Conservation (phyloP, 2,329 filamentous ascomycete species). For the Didymosphaeria variabile region DNA sequence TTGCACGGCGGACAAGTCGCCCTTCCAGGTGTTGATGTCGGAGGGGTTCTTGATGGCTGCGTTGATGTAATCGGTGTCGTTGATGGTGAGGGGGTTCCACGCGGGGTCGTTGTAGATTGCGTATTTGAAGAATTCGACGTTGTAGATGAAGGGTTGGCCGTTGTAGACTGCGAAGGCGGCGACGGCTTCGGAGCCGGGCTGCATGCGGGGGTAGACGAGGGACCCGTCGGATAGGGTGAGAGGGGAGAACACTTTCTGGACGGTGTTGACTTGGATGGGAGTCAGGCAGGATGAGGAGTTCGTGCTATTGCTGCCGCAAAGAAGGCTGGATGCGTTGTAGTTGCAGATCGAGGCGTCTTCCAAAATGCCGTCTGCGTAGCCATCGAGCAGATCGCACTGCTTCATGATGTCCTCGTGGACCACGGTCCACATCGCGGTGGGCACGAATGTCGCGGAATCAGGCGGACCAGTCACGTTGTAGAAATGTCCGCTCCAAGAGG, state of each 20-base stretch:
- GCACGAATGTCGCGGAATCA: slow-evolving; percentile 51
- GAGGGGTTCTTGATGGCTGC: slow-evolving; percentile 48
- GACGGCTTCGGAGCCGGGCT: slow-evolving; percentile 57
- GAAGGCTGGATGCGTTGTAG: slow-evolving; percentile 52
- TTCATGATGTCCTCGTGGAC: slow-evolving; percentile 54
- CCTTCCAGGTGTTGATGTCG: slow-evolving; percentile 53
- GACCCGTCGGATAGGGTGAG: slow-evolving; percentile 55
- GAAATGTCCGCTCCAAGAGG: slow-evolving; percentile 45
- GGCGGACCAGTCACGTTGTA: slow-evolving; percentile 37
- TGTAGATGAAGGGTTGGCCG: slow-evolving; percentile 55
- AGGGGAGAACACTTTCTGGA: slow-evolving; percentile 54
- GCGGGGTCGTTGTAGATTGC: slow-evolving; percentile 57
- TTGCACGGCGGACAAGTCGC: slow-evolving; percentile 49
- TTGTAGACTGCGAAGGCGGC: slow-evolving; percentile 51
- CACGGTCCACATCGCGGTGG: slow-evolving; percentile 50
- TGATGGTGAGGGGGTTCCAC: slow-evolving; percentile 54
- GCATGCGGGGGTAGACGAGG: slow-evolving; percentile 61
- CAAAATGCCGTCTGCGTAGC: slow-evolving; percentile 58
- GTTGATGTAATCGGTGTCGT: slow-evolving; percentile 53
- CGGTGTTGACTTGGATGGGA: slow-evolving; percentile 53
- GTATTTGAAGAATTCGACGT: slow-evolving; percentile 60
- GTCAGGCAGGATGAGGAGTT: slow-evolving; percentile 56
- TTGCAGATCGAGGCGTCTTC: slow-evolving; percentile 57
- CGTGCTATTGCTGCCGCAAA: slow-evolving; percentile 44
- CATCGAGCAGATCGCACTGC: slow-evolving; percentile 62